Conservation (phyloP, 352 stramenopile species). For the Detonula confervacea region DNA sequence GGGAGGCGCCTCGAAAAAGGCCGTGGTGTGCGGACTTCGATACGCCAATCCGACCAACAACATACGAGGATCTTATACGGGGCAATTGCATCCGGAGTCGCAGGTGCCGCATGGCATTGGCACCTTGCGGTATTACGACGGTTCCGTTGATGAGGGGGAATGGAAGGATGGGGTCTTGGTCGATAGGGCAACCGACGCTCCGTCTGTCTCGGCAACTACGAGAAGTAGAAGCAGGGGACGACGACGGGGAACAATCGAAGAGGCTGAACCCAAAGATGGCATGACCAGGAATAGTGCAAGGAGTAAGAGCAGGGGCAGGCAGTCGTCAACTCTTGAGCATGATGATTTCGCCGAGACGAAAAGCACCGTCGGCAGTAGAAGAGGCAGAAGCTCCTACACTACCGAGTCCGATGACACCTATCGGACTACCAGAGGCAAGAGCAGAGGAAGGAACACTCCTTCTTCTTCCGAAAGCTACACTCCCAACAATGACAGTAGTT, state of each 20-base stretch:
- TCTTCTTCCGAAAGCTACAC: no score
- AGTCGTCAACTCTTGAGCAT: not conserved
- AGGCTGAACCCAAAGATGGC: no score
- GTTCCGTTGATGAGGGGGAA: not conserved
- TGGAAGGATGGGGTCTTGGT: conserved; percentile 3
- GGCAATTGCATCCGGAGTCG: conserved; percentile 18
- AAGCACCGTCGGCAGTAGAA: not conserved
- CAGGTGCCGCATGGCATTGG: conserved; percentile 11
- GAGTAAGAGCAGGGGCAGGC: not conserved
- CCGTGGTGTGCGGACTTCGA: not conserved
- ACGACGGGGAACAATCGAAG: no score
- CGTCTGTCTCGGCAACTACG: no score
- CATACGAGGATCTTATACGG: conserved; percentile 3
- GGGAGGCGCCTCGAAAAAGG: not conserved
- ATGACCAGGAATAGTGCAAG: not conserved
- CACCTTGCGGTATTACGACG: conserved; percentile 1
- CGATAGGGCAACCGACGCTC: not conserved
- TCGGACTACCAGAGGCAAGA: not conserved
- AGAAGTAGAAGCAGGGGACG: no score
- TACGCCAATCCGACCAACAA: not conserved
- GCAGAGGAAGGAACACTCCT: no score
- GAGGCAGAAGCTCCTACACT: no score
- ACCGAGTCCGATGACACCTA: no score
- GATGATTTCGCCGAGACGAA: no score
- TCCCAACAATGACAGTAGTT: no score